These are phyloP conservation scores for Phyllosticta citribraziliensis DNA, from an alignment of 2,329 filamentous ascomycete species.

Conservation along the genomic window DNA sequence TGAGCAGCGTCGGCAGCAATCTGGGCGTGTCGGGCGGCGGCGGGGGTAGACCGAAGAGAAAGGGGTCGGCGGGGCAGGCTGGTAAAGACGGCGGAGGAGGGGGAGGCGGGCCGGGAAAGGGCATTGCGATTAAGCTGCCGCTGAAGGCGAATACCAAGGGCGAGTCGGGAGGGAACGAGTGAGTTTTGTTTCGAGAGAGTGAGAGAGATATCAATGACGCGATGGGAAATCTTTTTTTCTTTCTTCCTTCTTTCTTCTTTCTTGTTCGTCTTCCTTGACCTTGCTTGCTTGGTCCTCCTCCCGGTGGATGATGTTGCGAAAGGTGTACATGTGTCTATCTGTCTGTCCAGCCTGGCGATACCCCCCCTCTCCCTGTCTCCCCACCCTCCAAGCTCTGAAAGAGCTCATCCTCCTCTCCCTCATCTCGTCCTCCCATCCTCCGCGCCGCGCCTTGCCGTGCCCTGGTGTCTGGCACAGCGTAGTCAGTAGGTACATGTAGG, in stretches of 20 bases:
- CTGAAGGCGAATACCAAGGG: not conserved
- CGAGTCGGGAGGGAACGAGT: not conserved
- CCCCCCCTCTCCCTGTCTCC: too few species aligned
- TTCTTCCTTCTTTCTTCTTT: not conserved
- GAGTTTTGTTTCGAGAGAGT: not conserved
- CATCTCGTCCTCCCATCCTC: too few species aligned
- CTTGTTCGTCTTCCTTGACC: too few species aligned
- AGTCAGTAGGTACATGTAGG: too few species aligned
- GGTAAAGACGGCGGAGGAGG: not conserved
- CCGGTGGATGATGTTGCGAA: not conserved
- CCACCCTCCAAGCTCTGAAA: too few species aligned
- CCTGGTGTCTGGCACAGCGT: too few species aligned
- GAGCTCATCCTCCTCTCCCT: too few species aligned
- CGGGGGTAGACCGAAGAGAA: not conserved
- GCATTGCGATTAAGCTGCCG: not conserved
- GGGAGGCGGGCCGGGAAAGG: not conserved
- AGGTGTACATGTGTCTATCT: not conserved
- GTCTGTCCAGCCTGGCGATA: too few species aligned
- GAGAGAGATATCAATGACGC: not conserved
- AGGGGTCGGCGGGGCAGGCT: not conserved
- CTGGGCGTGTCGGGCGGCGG: not conserved
- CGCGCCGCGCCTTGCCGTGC: too few species aligned
- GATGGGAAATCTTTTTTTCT: not conserved
- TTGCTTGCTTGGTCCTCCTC: not conserved
- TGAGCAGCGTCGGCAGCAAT: constrained; percentile 17